A percentile compares a stretch with the other conserved stretches of the same genome.
These are phyloP conservation scores for Arachis stenosperma DNA, from an alignment of 306 rosid species.

Conservation along the genomic window DNA sequence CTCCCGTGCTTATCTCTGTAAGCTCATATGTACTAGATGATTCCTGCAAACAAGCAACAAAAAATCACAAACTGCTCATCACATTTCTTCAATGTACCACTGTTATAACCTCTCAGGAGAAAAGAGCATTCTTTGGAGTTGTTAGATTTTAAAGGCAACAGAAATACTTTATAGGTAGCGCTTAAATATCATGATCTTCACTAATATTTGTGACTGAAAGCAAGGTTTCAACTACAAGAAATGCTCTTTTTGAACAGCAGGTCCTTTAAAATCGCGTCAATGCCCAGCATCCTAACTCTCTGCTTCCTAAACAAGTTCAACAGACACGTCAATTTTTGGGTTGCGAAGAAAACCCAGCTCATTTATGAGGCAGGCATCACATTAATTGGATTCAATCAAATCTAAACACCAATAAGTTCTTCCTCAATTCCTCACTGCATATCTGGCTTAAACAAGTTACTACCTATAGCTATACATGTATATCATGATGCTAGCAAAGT, in stretches of 20 bases:
- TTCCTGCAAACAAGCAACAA: constrained; percentile 59
- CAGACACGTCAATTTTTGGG: background rate
- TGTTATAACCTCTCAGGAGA: constrained; percentile 10
- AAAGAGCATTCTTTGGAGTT: background rate
- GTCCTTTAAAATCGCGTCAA: no score
- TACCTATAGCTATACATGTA: background rate
- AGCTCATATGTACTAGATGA: constrained; percentile 76
- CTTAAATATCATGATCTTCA: constrained; percentile 3
- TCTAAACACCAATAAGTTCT: background rate
- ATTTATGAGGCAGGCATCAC: constrained; percentile 7
- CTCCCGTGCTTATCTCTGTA: constrained; percentile 83
- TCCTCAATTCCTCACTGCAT: background rate
- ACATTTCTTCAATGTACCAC: constrained; percentile 24
- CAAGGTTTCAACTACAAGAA: constrained; percentile 4
- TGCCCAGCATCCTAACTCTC: no score
- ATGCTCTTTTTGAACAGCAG: no score
- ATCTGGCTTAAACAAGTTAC: background rate
- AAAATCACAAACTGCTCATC: constrained; percentile 25
- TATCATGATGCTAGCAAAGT: background rate
- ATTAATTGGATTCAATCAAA: background rate
- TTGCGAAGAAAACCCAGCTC: background rate
- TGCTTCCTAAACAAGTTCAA: no score
- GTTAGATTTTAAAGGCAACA: constrained; percentile 17
- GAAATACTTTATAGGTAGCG: no score
- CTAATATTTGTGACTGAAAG: background rate